Evolutionary conservation across 768 basidiomycete genomes (phyloP), one percentile per base, ranked within the genome.

Genomic region (Boletus eberwhitei): DNA sequence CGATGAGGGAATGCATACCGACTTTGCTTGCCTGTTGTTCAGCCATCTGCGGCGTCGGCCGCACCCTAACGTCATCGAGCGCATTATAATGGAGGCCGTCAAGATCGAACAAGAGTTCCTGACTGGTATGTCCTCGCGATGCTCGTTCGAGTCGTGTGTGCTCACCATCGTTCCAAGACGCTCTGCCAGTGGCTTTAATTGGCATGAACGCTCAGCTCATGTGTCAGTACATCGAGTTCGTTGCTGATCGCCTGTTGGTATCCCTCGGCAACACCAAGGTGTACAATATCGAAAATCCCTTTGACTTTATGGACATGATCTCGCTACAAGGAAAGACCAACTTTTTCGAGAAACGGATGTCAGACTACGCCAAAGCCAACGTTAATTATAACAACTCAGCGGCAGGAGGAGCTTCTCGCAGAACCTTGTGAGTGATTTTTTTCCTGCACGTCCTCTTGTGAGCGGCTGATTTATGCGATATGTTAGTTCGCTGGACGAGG

Each of bases 1-100:
- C 24, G 94, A 97, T 64, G 93, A 96, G 73, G 94, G 90, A 50
- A 85, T 97, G 75, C 94, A 98, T 74, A 96, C 93, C 66, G 94
- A 96, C 71, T 95, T 97, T 71, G 93, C 93, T 2, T 96, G 93
- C 67, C 74, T 96, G 13, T 76, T 97, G 32, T 91, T 94, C 72
- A 80, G 79, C 50, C 87, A 96, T 68, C 79, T 97, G 31, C 78
- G 78, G 57, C 81, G 85, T 39, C 79, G 88, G 12, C 90, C 93
- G 1, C 89, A 93, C 66, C 90, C 93, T 0, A 77, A 87, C 34
- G 82, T 81, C 22, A 78, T 97, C 48, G 69, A 77, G 50, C 65
- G 65, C 41, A 93, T 96, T 65, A 87, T 98, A 64, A 75, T 67
- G 0, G 86, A 96, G 68, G 93, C 94, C 8, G 91, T 93, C 37